phyloP scores from a whole-genome alignment of 2,329 filamentous ascomycete species.

The Fusarium beomiforme region DNA sequence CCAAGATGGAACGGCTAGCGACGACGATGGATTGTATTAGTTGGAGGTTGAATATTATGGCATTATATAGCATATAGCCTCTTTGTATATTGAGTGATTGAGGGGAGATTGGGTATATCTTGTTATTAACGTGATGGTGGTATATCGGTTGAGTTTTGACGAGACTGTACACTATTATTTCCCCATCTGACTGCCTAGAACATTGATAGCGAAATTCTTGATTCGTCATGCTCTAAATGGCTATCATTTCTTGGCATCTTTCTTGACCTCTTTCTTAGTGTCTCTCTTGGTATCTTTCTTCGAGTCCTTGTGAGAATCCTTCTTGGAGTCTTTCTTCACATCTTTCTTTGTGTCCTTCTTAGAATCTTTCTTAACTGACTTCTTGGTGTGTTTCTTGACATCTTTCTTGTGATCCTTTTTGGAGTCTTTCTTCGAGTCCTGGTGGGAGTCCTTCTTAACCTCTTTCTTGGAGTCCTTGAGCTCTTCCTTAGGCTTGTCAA shows the following conservation, averaged over 20 bases:
- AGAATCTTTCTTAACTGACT: not conserved
- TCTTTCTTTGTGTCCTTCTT: slow-evolving; percentile 5
- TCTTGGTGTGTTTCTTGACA: not conserved
- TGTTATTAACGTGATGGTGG: slow-evolving; percentile 31
- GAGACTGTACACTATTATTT: slow-evolving; percentile 21
- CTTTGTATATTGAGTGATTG: slow-evolving; percentile 24
- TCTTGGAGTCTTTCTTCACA: not conserved
- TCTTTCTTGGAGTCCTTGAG: not conserved
- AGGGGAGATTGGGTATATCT: slow-evolving; percentile 20
- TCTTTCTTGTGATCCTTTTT: slow-evolving; percentile 9
- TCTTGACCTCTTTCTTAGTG: slow-evolving; percentile 7
- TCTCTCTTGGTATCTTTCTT: not conserved
- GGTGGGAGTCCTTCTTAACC: slow-evolving; percentile 10
- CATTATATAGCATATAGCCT: slow-evolving; percentile 21
- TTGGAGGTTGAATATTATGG: not conserved
- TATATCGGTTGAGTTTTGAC: slow-evolving; percentile 27
- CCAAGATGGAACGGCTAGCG: slow-evolving; percentile 63
- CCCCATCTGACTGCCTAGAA: not conserved
- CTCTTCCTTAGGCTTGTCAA: slow-evolving; percentile 21
- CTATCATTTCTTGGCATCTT: slow-evolving; percentile 18
- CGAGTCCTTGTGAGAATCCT: not conserved
- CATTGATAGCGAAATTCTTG: slow-evolving; percentile 2
- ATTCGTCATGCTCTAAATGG: slow-evolving; percentile 14
- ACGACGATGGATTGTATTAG: slow-evolving; percentile 67
- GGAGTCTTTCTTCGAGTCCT: not conserved